Evolutionary conservation across 1,284 basidiomycete species (phyloP).

Genomic region (Ganoderma lucidum): DNA sequence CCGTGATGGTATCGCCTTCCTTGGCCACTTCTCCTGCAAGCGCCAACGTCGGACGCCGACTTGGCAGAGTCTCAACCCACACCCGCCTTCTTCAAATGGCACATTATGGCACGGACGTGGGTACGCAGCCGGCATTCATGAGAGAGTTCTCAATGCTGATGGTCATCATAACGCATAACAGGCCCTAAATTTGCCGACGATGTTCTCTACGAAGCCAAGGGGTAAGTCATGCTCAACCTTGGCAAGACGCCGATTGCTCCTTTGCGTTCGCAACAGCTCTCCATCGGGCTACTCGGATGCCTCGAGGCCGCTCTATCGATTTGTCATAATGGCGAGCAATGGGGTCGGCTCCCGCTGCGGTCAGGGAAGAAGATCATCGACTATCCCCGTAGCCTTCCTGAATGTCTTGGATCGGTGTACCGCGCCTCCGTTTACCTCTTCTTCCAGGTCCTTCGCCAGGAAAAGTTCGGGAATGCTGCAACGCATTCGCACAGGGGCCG

Average conservation of each 20-base stretch:
- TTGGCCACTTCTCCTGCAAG: constrained; percentile 1
- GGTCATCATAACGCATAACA: background rate
- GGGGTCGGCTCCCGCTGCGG: constrained; percentile 4
- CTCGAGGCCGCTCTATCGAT: background rate
- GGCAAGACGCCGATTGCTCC: background rate
- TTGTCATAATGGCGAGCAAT: background rate
- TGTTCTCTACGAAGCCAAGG: constrained; percentile 5
- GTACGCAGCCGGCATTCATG: constrained; percentile 5
- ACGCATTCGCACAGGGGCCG: background rate
- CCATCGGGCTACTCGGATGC: constrained; percentile 7
- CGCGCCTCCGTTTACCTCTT: background rate
- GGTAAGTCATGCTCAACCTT: background rate
- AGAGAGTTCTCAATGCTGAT: constrained; percentile 7
- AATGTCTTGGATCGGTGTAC: background rate
- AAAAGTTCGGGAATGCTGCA: background rate
- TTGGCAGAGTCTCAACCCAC: background rate
- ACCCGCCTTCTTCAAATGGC: constrained; percentile 1
- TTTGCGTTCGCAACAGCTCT: constrained; percentile 1
- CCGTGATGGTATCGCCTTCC: constrained; percentile 4
- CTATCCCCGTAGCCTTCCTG: background rate
- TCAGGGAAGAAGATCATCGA: constrained; percentile 2
- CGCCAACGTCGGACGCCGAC: constrained; percentile 8
- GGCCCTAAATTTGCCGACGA: background rate
- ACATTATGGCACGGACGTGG: constrained; percentile 6
- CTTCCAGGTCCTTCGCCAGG: constrained; percentile 1